Conservation (phyloP, 371 early-diverging fungal species). For the Rhizopus microsporus region DNA sequence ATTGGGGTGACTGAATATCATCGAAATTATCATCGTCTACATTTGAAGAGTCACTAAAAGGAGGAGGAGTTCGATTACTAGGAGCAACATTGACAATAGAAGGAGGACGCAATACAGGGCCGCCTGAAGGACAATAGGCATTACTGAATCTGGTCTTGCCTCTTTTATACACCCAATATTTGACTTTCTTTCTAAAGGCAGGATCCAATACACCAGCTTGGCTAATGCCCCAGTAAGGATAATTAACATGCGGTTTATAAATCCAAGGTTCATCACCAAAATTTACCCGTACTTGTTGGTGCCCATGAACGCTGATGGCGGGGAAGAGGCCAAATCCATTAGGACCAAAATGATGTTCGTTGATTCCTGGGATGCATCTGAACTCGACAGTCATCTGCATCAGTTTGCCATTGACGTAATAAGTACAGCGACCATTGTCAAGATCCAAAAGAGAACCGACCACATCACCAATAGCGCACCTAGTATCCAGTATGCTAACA, state of each 20-base stretch:
- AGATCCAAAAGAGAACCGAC: conserved; percentile 49
- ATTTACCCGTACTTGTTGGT: conserved; percentile 47
- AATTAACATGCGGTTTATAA: conserved; percentile 39
- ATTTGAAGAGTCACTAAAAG: conserved; percentile 8
- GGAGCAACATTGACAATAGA: conserved; percentile 12
- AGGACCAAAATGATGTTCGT: conserved; percentile 2
- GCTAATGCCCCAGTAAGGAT: conserved; percentile 30
- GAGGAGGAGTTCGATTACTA: conserved; percentile 1
- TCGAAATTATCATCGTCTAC: conserved; percentile 8
- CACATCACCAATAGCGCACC: conserved; percentile 49
- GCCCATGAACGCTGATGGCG: conserved; percentile 47
- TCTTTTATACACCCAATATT: conserved; percentile 24
- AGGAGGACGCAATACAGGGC: conserved; percentile 14
- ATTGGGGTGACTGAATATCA: conserved; percentile 8
- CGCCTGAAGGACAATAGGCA: conserved; percentile 17
- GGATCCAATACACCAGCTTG: conserved; percentile 32
- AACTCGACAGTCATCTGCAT: conserved; percentile 46
- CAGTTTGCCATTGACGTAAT: conserved; percentile 47
- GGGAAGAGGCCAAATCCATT: conserved; percentile 42
- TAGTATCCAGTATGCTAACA: conserved; percentile 24
- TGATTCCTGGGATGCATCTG: conserved; percentile 12
- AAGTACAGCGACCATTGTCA: conserved; percentile 48
- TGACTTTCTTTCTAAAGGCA: conserved; percentile 25
- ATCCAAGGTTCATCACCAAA: conserved; percentile 54
- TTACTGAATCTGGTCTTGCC: conserved; percentile 18